Conservation (phyloP, 768 basidiomycete genomes). For the Kwoniella mangroviensis region DNA sequence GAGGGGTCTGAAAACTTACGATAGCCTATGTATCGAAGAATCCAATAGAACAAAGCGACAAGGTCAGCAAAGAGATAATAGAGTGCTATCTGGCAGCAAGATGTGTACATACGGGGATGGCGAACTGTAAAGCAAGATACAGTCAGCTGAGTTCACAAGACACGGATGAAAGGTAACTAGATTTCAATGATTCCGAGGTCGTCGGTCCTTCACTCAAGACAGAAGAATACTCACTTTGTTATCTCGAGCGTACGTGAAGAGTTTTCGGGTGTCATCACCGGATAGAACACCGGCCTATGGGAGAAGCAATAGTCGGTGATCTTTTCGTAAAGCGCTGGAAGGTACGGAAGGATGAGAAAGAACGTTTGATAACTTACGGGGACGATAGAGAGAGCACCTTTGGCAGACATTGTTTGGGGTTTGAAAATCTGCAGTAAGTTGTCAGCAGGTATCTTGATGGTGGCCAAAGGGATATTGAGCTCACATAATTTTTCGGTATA, state of each 20-base stretch:
- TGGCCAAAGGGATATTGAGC: too few species aligned
- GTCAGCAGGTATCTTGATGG: not conserved
- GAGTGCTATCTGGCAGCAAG: not conserved
- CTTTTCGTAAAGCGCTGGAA: not conserved
- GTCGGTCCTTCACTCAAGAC: not conserved
- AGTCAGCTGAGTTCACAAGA: not conserved
- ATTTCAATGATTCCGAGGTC: too few species aligned
- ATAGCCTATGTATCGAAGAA: slow-evolving; percentile 50
- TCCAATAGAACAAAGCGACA: not conserved
- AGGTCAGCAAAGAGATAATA: not conserved
- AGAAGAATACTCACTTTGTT: slow-evolving; percentile 68
- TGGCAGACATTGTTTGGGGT: slow-evolving; percentile 45
- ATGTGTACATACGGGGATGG: slow-evolving; percentile 59
- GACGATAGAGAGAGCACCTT: slow-evolving; percentile 58
- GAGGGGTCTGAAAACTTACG: slow-evolving; percentile 54
- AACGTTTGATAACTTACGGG: slow-evolving; percentile 52
- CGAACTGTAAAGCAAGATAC: slow-evolving; percentile 54
- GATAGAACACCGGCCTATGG: slow-evolving; percentile 87
- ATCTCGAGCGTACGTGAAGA: slow-evolving; percentile 91
- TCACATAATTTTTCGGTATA: not conserved
- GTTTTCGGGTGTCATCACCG: slow-evolving; percentile 89
- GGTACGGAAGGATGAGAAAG: not conserved
- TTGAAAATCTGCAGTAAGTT: slow-evolving; percentile 6
- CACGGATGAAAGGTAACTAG: slow-evolving; percentile 26
- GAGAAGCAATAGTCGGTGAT: not conserved